Evolutionary conservation across 371 early-diverging fungal species (phyloP).

Genomic region (Apophysomyces elegans): DNA sequence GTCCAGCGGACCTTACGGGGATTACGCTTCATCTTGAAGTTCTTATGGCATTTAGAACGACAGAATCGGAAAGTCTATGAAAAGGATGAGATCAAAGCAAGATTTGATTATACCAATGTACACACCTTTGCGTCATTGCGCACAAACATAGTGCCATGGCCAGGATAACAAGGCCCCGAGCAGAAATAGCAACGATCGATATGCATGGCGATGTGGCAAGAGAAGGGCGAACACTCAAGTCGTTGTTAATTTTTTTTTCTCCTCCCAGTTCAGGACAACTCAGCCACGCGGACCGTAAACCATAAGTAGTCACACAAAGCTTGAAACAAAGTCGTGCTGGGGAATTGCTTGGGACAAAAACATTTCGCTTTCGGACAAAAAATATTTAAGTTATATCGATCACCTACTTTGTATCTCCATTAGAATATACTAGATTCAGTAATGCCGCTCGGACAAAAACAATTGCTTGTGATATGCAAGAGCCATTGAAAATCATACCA

Average conservation of each 20-base stretch:
- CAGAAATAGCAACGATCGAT: constrained; percentile 99
- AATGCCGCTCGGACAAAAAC: too few relatives aligned
- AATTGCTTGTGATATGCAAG: too few relatives aligned
- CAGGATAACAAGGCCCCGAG: constrained; percentile 98
- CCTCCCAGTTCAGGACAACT: neutral
- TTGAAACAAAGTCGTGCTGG: too few relatives aligned
- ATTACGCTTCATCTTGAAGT: constrained; percentile 99
- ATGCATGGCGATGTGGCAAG: constrained; percentile 72
- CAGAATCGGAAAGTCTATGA: constrained; percentile 94
- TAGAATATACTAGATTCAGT: too few relatives aligned
- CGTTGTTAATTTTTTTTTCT: neutral
- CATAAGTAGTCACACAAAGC: too few relatives aligned
- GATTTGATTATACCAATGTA: neutral
- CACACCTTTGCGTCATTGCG: constrained; percentile 95
- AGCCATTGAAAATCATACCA: too few relatives aligned
- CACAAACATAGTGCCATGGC: constrained; percentile 99
- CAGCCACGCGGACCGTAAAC: neutral
- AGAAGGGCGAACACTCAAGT: neutral
- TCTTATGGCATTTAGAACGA: constrained; percentile 98
- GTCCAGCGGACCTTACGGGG: constrained; percentile 99
- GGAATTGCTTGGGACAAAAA: too few relatives aligned
- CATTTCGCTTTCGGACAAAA: too few relatives aligned
- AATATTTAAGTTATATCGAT: too few relatives aligned
- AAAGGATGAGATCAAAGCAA: neutral
- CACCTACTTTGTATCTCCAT: too few relatives aligned